These are phyloP conservation scores for Globisporangium apiculatum DNA, from an alignment of 352 stramenopile genomes.

Conservation along the genomic window DNA sequence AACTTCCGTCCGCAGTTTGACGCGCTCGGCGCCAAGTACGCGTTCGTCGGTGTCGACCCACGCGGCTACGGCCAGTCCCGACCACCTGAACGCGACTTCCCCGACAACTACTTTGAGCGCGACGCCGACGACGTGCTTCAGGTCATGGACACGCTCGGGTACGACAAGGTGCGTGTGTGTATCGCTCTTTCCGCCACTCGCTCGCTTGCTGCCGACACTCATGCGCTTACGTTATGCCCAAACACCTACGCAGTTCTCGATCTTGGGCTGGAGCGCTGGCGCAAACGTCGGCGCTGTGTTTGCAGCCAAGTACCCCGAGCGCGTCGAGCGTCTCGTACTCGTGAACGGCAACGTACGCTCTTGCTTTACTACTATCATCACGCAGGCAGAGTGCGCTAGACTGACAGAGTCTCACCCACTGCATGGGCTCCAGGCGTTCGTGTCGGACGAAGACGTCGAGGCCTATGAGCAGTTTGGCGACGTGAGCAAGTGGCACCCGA, in stretches of 20 bases:
- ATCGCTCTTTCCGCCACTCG: not conserved
- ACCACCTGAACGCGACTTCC: conserved; percentile 37
- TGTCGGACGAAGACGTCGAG: conserved; percentile 65
- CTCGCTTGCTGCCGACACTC: not conserved
- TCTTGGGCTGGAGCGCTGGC: conserved; percentile 69
- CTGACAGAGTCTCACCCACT: not conserved
- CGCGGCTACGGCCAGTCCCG: conserved; percentile 48
- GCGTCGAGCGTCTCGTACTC: conserved; percentile 63
- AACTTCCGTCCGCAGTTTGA: conserved; percentile 61
- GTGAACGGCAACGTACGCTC: conserved; percentile 73
- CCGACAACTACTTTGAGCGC: conserved; percentile 49
- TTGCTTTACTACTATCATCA: not conserved
- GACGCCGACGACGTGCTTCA: conserved; percentile 66
- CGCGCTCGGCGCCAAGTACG: conserved; percentile 39
- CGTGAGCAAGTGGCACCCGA: conserved; percentile 43
- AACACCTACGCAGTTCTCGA: conserved; percentile 36
- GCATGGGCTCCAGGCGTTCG: conserved; percentile 42
- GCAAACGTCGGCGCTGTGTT: conserved; percentile 70
- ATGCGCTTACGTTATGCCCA: not conserved
- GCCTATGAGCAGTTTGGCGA: conserved; percentile 42
- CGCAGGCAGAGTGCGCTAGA: not conserved
- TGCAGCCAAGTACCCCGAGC: conserved; percentile 56
- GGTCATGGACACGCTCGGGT: conserved; percentile 46
- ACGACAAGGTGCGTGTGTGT: conserved; percentile 32
- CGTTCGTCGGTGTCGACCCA: conserved; percentile 60